Conservation (phyloP, 352 stramenopile species). For the Aphanomyces invadans region DNA sequence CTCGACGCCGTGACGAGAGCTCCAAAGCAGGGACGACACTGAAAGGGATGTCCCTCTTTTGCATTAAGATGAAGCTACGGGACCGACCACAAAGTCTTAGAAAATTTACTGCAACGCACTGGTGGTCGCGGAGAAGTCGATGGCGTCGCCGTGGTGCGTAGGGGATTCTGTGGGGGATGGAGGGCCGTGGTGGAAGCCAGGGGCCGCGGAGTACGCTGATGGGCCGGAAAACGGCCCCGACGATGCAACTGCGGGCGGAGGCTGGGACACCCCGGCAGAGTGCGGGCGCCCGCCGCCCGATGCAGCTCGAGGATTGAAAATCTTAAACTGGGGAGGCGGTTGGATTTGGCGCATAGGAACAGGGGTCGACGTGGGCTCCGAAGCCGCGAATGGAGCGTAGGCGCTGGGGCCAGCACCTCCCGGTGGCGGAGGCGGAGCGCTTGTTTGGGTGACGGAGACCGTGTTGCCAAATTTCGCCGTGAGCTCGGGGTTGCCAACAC, state of each 20-base stretch:
- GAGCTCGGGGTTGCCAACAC: slow-evolving; percentile 81
- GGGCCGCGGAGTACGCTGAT: neutral
- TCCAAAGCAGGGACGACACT: no score
- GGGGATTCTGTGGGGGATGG: slow-evolving; percentile 11
- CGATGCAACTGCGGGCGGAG: neutral
- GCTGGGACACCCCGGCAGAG: slow-evolving; percentile 5
- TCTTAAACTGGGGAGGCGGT: slow-evolving; percentile 67
- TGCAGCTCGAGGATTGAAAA: slow-evolving; percentile 70
- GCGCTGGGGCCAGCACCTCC: slow-evolving; percentile 27
- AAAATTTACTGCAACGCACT: slow-evolving; percentile 57
- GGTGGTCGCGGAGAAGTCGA: slow-evolving; percentile 63
- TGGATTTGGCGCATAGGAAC: slow-evolving; percentile 7
- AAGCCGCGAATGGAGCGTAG: slow-evolving; percentile 20
- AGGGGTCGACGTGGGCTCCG: slow-evolving; percentile 17
- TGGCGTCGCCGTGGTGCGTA: slow-evolving; percentile 35
- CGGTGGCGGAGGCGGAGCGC: slow-evolving; percentile 45
- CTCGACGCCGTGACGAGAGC: no score
- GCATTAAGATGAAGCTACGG: no score
- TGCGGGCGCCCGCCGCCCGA: slow-evolving; percentile 1
- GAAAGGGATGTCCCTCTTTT: no score
- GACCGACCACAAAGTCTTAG: no score
- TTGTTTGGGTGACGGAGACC: slow-evolving; percentile 67
- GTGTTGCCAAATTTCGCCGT: slow-evolving; percentile 87
- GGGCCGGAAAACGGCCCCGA: neutral
- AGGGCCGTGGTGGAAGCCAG: slow-evolving; percentile 19